A percentile compares a stretch with the other conserved stretches of the same genome.
Evolutionary conservation across 1,284 basidiomycete species (phyloP).

Genomic region (Ustilago shanxiensis): DNA sequence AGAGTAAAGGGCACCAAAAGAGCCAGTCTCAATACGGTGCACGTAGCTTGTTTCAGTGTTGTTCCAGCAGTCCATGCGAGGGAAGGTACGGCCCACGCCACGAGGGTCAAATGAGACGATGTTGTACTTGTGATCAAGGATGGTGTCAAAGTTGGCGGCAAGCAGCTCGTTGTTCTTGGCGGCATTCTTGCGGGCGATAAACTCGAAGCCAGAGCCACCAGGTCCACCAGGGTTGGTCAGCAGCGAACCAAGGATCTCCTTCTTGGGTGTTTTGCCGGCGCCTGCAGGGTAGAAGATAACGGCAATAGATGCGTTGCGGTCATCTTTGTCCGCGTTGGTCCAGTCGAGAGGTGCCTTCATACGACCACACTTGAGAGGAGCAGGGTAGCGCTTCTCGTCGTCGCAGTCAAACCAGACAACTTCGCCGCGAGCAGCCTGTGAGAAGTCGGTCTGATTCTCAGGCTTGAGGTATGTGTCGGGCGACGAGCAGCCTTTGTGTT

Average conservation of each 20-base stretch:
- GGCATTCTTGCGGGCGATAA: constrained; percentile 34
- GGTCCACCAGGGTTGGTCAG: constrained; percentile 59
- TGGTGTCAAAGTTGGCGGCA: constrained; percentile 38
- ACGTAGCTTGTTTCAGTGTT: constrained; percentile 37
- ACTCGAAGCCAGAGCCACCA: constrained; percentile 51
- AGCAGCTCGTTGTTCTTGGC: constrained; percentile 34
- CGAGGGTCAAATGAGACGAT: constrained; percentile 56
- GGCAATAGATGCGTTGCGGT: constrained; percentile 50
- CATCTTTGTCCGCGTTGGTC: constrained; percentile 45
- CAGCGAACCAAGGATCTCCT: constrained; percentile 48
- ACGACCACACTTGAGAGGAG: constrained; percentile 51
- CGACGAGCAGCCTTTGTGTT: constrained; percentile 15
- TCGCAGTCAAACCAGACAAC: constrained; percentile 50
- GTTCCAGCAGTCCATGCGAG: constrained; percentile 53
- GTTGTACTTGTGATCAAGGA: constrained; percentile 53
- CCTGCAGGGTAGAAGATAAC: constrained; percentile 57
- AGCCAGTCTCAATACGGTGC: constrained; percentile 29
- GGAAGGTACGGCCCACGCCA: constrained; percentile 48
- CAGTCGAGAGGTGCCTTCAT: constrained; percentile 57
- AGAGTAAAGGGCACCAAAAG: constrained; percentile 38
- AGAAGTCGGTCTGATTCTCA: constrained; percentile 49
- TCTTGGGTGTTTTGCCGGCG: constrained; percentile 41
- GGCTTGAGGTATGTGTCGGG: constrained; percentile 21
- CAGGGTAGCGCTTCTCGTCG: constrained; percentile 37
- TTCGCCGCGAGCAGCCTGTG: constrained; percentile 37